These are phyloP conservation scores for Umbelopsis sp. DNA, from an alignment of 192 early-diverging fungal species.

Conservation along the genomic window DNA sequence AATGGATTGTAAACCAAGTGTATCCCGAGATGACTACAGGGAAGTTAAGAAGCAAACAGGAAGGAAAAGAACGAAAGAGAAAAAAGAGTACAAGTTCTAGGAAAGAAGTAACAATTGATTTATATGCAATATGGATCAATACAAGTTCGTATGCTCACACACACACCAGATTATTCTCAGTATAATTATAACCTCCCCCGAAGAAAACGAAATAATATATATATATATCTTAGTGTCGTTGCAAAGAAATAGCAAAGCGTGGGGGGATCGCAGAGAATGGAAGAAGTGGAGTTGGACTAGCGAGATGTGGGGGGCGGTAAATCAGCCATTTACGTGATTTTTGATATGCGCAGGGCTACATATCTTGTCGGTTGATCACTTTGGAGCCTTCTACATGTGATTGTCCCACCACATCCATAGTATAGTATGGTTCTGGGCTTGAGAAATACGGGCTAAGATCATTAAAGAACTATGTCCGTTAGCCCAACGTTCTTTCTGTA, in stretches of 20 bases:
- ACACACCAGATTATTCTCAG: too few relatives aligned
- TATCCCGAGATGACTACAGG: too few relatives aligned
- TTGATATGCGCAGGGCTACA: too few relatives aligned
- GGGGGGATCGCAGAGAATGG: not conserved
- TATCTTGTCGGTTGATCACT: not conserved
- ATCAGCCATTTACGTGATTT: not conserved
- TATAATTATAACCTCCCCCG: not conserved
- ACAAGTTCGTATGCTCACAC: too few relatives aligned
- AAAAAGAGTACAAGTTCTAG: not conserved
- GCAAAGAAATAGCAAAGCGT: too few relatives aligned
- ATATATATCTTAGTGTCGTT: too few relatives aligned
- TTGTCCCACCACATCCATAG: conserved; percentile 2
- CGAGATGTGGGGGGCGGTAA: not conserved
- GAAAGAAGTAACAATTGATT: not conserved
- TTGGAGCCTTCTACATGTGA: not conserved
- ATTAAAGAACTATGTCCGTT: not conserved
- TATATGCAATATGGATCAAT: not conserved
- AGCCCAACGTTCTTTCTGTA: too few relatives aligned
- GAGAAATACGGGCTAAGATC: not conserved
- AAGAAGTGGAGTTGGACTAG: not conserved
- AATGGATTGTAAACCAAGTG: too few relatives aligned
- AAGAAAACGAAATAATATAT: not conserved
- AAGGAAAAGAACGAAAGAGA: not conserved
- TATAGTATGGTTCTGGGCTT: conserved; percentile 4
- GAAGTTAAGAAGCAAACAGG: not conserved